phyloP scores from a whole-genome alignment of 139 green algal species.

The Closterium sp. region DNA sequence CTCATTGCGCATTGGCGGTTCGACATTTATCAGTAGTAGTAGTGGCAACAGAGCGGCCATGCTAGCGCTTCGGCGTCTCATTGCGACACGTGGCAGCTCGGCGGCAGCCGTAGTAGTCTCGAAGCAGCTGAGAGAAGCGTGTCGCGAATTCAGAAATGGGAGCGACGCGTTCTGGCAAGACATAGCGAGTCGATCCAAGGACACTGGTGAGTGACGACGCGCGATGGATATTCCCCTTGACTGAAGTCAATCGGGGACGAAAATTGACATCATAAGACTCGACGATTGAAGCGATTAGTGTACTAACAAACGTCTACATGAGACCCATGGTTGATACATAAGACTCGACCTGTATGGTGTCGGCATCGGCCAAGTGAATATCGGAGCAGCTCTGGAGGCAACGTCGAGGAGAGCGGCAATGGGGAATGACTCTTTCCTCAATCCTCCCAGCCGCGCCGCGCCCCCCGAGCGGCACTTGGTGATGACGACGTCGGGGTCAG shows the following conservation, averaged over 20 bases:
- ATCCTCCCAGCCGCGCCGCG: no score
- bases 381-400: no score
- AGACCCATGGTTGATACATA: no score
- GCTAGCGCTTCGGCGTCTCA: neutral
- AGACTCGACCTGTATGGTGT: no score
- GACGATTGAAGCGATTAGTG: no score
- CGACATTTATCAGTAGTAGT: neutral
- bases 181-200: neutral
- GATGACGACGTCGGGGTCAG: conserved; percentile 36
- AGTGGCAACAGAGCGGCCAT: neutral
- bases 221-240: no score
- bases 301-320: no score
- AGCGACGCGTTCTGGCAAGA: neutral
- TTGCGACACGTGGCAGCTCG: neutral
- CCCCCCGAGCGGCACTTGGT: conserved; percentile 20
- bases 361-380: no score
- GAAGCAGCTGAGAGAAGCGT: neutral
- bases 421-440: no score
- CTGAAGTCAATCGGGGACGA: no score
- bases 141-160: neutral
- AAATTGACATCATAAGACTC: no score
- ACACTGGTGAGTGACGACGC: neutral
- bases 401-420: neutral
- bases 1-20: neutral
- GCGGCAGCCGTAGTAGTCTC: neutral